Conservation (phyloP, 495 filamentous ascomycete genomes). For the Tuber aestivum region DNA sequence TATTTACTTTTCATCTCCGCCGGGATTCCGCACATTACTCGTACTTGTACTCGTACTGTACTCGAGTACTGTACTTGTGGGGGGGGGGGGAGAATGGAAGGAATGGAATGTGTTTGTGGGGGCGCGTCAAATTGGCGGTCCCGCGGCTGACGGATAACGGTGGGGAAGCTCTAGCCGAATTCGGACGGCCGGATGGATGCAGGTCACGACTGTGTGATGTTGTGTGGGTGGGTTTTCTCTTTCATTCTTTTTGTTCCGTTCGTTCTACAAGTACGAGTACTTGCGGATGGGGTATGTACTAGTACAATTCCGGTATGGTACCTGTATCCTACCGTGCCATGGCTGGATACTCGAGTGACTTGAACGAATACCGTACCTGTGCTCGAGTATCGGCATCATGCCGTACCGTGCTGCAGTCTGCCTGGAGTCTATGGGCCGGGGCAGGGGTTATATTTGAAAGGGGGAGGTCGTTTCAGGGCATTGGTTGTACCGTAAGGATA, state of each 20-base stretch:
- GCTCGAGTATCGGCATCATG: too few species aligned
- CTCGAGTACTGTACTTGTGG: too few species aligned
- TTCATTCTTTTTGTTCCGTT: neutral
- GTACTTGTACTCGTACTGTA: too few species aligned
- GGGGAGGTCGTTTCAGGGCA: neutral
- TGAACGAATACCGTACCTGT: too few species aligned
- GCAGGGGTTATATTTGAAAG: slow-evolving; percentile 4
- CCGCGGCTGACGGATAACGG: slow-evolving; percentile 2
- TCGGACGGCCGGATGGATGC: neutral
- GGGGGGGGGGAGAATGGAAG: neutral
- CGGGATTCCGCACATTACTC: neutral
- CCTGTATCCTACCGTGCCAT: too few species aligned
- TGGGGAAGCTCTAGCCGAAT: neutral
- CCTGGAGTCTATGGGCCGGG: neutral
- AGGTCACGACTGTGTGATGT: neutral
- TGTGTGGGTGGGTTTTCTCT: neutral
- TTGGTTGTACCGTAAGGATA: neutral
- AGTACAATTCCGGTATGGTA: neutral
- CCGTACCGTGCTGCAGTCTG: too few species aligned
- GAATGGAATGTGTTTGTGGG: neutral
- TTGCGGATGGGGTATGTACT: neutral
- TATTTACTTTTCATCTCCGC: neutral
- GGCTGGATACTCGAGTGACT: too few species aligned
- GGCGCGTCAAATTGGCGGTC: neutral
- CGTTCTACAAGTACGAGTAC: too few species aligned